Base-by-base conservation (phyloP, 129 eudicot species). In the Flaveria bidentis region DNA sequence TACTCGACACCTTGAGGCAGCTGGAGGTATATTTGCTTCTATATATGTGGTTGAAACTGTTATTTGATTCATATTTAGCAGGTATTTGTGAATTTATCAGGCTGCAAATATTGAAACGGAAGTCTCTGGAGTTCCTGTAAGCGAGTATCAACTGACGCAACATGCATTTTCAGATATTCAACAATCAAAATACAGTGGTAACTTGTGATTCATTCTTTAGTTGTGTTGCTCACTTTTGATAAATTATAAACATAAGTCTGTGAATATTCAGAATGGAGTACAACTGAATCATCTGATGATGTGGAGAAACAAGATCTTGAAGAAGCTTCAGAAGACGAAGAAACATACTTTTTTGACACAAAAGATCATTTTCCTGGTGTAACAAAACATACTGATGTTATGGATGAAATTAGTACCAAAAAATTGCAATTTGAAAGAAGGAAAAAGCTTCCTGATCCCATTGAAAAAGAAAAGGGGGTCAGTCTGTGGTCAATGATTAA, bases 401-500 rank as follows among this genome's bases (percentile, higher is more conserved):
- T 69, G 74, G 57, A 71, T 33, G 80, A 79, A 28, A 44, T 18
- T 6, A 77, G 60, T 22, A 56, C 30, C 15, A 51, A 76, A 41
- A 73, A 47, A 7, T 66, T 78, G 69, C 75, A 80, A 46, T 73
- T 92, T 52, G 90, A 82, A 81, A 86, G 96, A 72, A 68, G 97
- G 55, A 89, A 74, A 69, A 89, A 87, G 82, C 86, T 89, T 77
- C 97, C 97, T 0, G 88, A 87, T 67, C 97, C 96, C 9, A 67
- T 83, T 77, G 96, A 92, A 60, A 87, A 89, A 76, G 97, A 92
- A 75, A 92, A 89, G 75, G 90, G 85, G 8, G 90, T 92, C 20
- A 92, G 96, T 83, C 73, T 92, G 7, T 92, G 97, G 97, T 87
- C 93, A 66, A 86, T 89, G 90, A 89, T 92, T 67, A 92, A 89